Base-by-base conservation (phyloP, 176 grass and related monocot genomes). In the Typha latifolia region DNA sequence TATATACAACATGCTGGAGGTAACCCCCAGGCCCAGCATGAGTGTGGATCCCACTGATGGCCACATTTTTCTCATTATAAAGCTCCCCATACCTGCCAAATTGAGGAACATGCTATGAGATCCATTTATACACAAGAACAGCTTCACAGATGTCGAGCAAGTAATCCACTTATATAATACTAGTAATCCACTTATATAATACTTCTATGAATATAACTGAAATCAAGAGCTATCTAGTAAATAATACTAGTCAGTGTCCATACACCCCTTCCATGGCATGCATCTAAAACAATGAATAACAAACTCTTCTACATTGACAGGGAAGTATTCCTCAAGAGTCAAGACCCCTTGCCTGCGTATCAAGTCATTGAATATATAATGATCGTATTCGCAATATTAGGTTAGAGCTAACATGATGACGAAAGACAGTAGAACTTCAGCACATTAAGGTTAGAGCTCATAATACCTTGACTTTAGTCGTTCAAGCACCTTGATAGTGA, bases 1-100 rank as follows among this genome's bases (percentile, higher is more conserved):
- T 90, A 72, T 99, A 99, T 26, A 93, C 83, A 55, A 93, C 73
- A 82, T 99, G 93, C 62, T 99, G 94, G 34, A 99, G 89, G 73
- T 99, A 99, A 73, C 94, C 94, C 23, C 94, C 94, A 80, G 89
- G 94, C 3, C 94, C 94, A 24, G 81, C 85, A 89, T 99, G 94
- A 29, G 89, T 99, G 67, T 99, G 94, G 48, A 99, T 99, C 37
- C 94, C 94, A 69, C 86, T 93, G 77, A 99, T 99, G 70, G 80
- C 94, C 53, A 90, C 83, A 68, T 90, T 99, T 23, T 87, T 92
- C 48, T 93, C 83, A 37, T 85, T 90, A 72, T 99, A 99, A 71
- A 93, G 73, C 62, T 77, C 67, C 27, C 94, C 94, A 72, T 99
- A 99, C 81, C 94, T 99, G 78, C 64, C 73, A 79, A 71, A 72